Evolutionary conservation across 2,329 filamentous ascomycete genomes (phyloP), one percentile per base, ranked within the genome.

Genomic region (Pseudocercospora cruenta): DNA sequence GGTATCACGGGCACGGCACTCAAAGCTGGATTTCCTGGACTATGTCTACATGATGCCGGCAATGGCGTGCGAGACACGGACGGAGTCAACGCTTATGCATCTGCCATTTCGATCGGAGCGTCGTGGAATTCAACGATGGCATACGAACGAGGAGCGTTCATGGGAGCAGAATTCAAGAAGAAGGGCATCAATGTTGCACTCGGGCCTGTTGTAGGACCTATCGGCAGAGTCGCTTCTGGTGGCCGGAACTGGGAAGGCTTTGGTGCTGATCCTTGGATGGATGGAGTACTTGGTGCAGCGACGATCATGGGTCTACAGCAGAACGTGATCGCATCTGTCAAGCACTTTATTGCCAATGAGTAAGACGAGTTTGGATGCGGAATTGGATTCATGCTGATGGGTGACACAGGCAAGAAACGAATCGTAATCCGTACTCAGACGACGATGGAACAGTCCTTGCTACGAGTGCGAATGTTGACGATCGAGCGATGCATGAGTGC

Each of bases 171-270:
- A 67, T 88, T 87, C 72, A 84, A 72, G 67, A 72, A 69, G 26
- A 78, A 78, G 80, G 70, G 80, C 43, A 84, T 88, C 31, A 89
- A 93, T 75, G 83, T 92, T 62, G 88, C 87, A 67, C 82, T 93
- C 4, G 90, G 90, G 0, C 90, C 90, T 1, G 82, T 85, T 0
- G 88, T 92, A 28, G 90, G 90, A 0, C 86, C 91, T 0, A 76
- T 93, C 2, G 91, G 91, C 1, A 84, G 90, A 9, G 90, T 92
- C 72, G 90, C 90, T 0, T 84, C 87, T 58, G 90, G 88, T 16
- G 76, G 76, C 2, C 85, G 91, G n/a, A 90, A 86, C 72, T 93
- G 90, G 90, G 91, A 93, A 74, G 87, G 87, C 0, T 93, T 93
- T 72, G 90, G 89, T 1, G 80, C 85, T 1, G 91, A 93, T 74